Evolutionary conservation across 805 yeast genomes (phyloP).

Genomic region (Candida fluviatilis): DNA sequence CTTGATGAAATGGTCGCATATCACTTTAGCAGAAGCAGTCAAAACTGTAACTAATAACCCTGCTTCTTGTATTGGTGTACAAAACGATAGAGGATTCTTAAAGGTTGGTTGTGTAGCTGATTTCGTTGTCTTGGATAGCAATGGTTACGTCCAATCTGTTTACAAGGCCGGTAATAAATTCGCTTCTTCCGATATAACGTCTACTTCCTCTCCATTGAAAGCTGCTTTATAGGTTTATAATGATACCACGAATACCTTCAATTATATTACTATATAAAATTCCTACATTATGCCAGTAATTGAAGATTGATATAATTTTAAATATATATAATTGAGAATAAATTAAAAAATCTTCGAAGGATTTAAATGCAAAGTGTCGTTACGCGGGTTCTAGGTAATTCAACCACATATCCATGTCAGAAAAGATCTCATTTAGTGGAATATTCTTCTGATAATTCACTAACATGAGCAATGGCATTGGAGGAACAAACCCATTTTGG

Average conservation of each 20-base stretch:
- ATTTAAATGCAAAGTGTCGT: no score
- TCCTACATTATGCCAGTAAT: no score
- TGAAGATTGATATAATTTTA: no score
- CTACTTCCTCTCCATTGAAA: conserved; percentile 3
- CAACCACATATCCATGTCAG: conserved; percentile 2
- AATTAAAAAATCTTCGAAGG: no score
- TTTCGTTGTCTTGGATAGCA: conserved; percentile 40
- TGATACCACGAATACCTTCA: no score
- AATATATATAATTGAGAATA: no score
- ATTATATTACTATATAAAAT: no score
- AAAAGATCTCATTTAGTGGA: neutral
- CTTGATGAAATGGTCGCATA: conserved; percentile 45
- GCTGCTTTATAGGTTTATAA: conserved; percentile 9
- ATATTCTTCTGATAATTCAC: neutral
- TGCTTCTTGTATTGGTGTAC: conserved; percentile 43
- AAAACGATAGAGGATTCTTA: conserved; percentile 46
- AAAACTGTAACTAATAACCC: conserved; percentile 53
- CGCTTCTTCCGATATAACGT: conserved; percentile 9
- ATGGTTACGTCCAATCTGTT: conserved; percentile 44
- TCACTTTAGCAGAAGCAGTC: conserved; percentile 50
- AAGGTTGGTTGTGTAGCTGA: conserved; percentile 55
- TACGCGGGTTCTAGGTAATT: neutral
- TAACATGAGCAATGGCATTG: neutral
- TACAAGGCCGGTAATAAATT: conserved; percentile 45
- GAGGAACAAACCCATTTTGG: conserved; percentile 1